Percentiles rank a stretch among this genome's conserved stretches.
phyloP scores from a whole-genome alignment of 305 asterid species.

The Rubia tinctorum region DNA sequence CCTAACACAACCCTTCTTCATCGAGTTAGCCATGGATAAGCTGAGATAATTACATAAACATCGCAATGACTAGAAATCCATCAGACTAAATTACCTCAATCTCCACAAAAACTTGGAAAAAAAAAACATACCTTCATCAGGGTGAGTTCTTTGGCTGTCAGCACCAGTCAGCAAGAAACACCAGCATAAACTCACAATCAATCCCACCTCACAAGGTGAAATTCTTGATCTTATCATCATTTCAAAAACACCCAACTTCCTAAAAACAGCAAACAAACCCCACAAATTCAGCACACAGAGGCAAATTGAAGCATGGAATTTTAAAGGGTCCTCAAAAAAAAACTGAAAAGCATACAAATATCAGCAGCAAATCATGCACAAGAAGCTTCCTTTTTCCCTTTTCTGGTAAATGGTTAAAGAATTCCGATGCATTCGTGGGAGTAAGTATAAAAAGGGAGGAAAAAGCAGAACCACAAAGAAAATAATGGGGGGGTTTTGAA shows the following conservation, averaged over 20 bases:
- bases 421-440: not conserved
- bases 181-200: slow-evolving; percentile 53
- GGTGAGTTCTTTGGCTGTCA: slow-evolving; percentile 54
- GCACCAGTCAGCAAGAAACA: slow-evolving; percentile 43
- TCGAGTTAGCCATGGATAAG: not conserved
- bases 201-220: slow-evolving; percentile 34
- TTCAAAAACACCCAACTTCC: slow-evolving; percentile 17
- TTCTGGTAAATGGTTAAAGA: not conserved
- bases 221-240: slow-evolving; percentile 28
- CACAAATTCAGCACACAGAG: not conserved
- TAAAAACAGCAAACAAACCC: slow-evolving; percentile 2
- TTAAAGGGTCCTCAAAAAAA: not conserved
- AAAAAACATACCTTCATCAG: slow-evolving; percentile 47
- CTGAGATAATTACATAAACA: not conserved
- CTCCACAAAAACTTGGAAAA: slow-evolving; percentile 2
- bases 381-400: not conserved
- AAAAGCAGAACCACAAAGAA: not conserved
- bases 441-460: not conserved
- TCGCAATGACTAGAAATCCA: not conserved
- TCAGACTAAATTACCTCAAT: not conserved
- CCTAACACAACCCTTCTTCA: not conserved
- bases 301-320: not conserved
- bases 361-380: not conserved
- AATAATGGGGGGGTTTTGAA: not conserved
- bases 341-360: not conserved